These are phyloP conservation scores for Bertia moriformis DNA, from an alignment of 2,329 filamentous ascomycete genomes.

Conservation along the genomic window DNA sequence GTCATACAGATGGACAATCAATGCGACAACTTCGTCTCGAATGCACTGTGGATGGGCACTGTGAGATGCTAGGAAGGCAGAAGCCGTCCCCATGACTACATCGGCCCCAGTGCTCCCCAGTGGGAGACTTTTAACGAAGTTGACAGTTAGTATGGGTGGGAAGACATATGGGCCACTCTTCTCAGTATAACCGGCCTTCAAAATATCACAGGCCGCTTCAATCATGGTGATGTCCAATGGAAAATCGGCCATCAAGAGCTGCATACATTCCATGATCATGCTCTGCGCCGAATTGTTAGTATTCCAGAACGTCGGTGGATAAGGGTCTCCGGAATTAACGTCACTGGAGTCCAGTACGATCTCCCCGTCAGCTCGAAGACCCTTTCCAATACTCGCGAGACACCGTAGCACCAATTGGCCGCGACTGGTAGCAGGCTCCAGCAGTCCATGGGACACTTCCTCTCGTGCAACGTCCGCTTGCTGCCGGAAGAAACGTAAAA, in stretches of 20 bases:
- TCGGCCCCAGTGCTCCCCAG: conserved; percentile 21
- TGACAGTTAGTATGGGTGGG: conserved; percentile 19
- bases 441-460: background rate
- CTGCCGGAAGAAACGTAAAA: conserved; percentile 18
- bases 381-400: conserved; percentile 22
- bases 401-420: conserved; percentile 20
- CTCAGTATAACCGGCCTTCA: conserved; percentile 28
- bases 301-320: background rate
- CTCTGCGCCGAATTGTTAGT: conserved; percentile 14
- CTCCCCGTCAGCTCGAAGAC: conserved; percentile 18
- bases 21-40: conserved; percentile 14
- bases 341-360: conserved; percentile 14
- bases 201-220: conserved; percentile 25
- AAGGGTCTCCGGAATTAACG: conserved; percentile 13
- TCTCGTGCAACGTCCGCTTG: conserved; percentile 12
- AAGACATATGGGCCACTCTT: conserved; percentile 24
- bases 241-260: conserved; percentile 20
- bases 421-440: conserved; percentile 11
- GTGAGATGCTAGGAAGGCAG: conserved; percentile 25
- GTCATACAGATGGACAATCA: conserved; percentile 21
- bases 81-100: conserved; percentile 25
- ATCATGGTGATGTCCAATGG: conserved; percentile 22
- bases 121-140: conserved; percentile 22
- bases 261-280: conserved; percentile 21
- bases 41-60: conserved; percentile 16